Percentiles rank a stretch among this genome's conserved stretches.
These are phyloP conservation scores for Inonotus obliquus DNA, from an alignment of 1,284 basidiomycete species.

Conservation along the genomic window DNA sequence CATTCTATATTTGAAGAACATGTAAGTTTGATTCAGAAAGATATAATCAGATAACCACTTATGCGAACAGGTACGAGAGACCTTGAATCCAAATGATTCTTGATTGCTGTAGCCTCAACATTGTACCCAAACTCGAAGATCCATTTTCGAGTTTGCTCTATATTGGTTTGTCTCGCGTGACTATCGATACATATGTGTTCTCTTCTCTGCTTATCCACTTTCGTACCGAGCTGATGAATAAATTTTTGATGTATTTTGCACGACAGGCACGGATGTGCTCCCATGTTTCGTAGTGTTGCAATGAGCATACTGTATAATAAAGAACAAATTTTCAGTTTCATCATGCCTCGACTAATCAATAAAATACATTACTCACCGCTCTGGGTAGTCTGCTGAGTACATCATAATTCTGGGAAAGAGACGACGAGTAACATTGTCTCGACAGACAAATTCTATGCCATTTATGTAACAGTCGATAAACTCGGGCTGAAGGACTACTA, in stretches of 20 bases:
- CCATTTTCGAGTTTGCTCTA: constrained; percentile 16
- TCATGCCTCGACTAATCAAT: not conserved
- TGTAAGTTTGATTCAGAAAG: not conserved
- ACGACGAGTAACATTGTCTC: constrained; percentile 28
- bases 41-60: constrained; percentile 13
- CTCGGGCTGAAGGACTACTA: constrained; percentile 23
- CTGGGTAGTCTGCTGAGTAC: constrained; percentile 39
- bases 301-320: constrained; percentile 28
- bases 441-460: constrained; percentile 28
- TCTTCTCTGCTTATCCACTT: constrained; percentile 19
- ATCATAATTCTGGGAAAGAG: constrained; percentile 32
- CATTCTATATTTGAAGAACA: constrained; percentile 19
- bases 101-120: constrained; percentile 15
- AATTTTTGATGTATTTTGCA: constrained; percentile 24
- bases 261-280: constrained; percentile 26
- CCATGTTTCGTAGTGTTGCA: constrained; percentile 26
- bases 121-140: constrained; percentile 20
- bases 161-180: constrained; percentile 1
- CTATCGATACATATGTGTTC: not conserved
- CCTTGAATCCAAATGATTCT: constrained; percentile 12
- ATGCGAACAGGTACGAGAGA: constrained; percentile 20
- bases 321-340: not conserved
- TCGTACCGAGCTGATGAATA: constrained; percentile 24
- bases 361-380: constrained; percentile 32
- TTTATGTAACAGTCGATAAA: constrained; percentile 30